phyloP scores from a whole-genome alignment of 2,329 filamentous ascomycete genomes.

The Pseudonectria buxi region DNA sequence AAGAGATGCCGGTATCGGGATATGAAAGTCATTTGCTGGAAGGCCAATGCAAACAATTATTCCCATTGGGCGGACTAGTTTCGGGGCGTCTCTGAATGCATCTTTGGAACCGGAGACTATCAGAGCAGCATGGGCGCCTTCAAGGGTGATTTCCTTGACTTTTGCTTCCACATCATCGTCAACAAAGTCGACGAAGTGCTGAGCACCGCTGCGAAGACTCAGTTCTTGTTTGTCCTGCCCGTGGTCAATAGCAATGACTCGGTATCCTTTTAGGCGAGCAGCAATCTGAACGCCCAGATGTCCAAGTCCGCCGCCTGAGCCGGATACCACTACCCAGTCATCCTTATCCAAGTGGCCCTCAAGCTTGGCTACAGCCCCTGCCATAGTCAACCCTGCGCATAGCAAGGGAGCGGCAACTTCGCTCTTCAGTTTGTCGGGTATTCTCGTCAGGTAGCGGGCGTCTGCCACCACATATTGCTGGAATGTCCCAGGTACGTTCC shows the following conservation, averaged over 20 bases:
- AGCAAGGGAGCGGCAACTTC: constrained; percentile 24
- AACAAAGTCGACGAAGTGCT: constrained; percentile 22
- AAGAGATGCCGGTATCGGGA: constrained; percentile 18
- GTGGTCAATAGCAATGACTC: constrained; percentile 24
- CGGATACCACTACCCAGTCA: constrained; percentile 27
- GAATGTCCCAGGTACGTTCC: constrained; percentile 26
- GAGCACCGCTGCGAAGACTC: constrained; percentile 17
- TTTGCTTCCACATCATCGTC: constrained; percentile 12
- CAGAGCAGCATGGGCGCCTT: constrained; percentile 21
- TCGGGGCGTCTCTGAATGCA: constrained; percentile 18
- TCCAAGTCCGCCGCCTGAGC: constrained; percentile 26
- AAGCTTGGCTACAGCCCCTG: constrained; percentile 18
- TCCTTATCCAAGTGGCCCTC: constrained; percentile 3
- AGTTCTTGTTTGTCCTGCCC: constrained; percentile 16
- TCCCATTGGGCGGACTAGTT: constrained; percentile 19
- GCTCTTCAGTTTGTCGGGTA: constrained; percentile 13
- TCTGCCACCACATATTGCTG: constrained; percentile 27
- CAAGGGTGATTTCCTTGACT: constrained; percentile 18
- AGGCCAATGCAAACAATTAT: constrained; percentile 20
- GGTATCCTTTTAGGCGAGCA: constrained; percentile 7
- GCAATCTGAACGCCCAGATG: constrained; percentile 29
- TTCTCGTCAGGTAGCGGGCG: constrained; percentile 19
- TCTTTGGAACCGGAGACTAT: constrained; percentile 21
- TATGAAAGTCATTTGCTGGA: constrained; percentile 19
- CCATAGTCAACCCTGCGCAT: constrained; percentile 28